These are phyloP conservation scores for Fraxinus ornus DNA, from an alignment of 305 asterid genomes.

Conservation along the genomic window DNA sequence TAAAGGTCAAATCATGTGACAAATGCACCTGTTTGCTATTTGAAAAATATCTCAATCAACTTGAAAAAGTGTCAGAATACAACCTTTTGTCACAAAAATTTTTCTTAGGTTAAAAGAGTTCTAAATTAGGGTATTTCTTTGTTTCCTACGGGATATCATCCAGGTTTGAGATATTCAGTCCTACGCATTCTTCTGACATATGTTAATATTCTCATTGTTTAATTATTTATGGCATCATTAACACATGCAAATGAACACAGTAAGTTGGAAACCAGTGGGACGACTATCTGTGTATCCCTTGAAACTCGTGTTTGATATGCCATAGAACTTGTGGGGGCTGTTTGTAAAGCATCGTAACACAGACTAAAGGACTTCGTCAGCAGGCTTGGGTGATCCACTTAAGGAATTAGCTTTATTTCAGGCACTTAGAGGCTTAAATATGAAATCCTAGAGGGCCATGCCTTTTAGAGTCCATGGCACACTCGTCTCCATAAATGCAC, in stretches of 20 bases:
- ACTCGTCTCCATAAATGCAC: background rate
- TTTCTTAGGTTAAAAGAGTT: background rate
- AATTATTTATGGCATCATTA: background rate
- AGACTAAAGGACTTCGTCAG: background rate
- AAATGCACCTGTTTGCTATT: background rate
- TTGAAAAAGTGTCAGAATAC: background rate
- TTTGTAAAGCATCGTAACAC: background rate
- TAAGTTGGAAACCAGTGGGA: background rate
- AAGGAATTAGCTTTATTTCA: background rate
- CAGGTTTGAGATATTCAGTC: background rate
- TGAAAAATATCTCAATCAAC: background rate
- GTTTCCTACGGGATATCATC: background rate
- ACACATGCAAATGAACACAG: background rate
- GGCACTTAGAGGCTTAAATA: background rate
- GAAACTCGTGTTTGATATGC: background rate
- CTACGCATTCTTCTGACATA: background rate
- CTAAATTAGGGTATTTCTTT: background rate
- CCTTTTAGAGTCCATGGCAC: background rate
- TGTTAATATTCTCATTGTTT: background rate
- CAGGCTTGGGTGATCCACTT: background rate
- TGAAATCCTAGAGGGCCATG: background rate
- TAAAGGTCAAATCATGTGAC: background rate
- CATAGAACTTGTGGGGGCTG: background rate
- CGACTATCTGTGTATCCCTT: background rate
- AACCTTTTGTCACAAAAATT: background rate